These are phyloP conservation scores for Skeletonema tropicum DNA, from an alignment of 108 stramenopile species.

Conservation along the genomic window DNA sequence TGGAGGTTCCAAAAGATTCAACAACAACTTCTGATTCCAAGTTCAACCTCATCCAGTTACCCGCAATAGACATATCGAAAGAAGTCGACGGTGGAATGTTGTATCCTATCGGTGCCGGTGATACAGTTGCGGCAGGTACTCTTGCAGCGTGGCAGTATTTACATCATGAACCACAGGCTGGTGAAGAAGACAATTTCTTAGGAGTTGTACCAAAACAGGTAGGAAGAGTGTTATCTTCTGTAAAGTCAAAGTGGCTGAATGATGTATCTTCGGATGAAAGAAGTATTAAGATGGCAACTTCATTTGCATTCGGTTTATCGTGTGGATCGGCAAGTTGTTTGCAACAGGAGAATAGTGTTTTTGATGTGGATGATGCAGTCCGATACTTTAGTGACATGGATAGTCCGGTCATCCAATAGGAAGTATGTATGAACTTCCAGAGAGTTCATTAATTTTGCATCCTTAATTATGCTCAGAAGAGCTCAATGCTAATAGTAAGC, in stretches of 20 bases:
- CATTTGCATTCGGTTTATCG: slow-evolving; percentile 66
- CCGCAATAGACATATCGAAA: slow-evolving; percentile 45
- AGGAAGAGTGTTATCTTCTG: neutral
- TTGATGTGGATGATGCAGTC: slow-evolving; percentile 61
- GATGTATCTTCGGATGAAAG: slow-evolving; percentile 7
- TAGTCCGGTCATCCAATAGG: slow-evolving; percentile 17
- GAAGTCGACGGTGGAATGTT: slow-evolving; percentile 42
- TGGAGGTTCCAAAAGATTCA: slow-evolving; percentile 36
- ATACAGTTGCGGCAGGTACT: slow-evolving; percentile 85
- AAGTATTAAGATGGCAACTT: slow-evolving; percentile 17
- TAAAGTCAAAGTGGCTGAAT: slow-evolving; percentile 1
- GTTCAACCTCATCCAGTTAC: slow-evolving; percentile 49
- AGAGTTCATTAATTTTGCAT: neutral
- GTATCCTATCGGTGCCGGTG: slow-evolving; percentile 89
- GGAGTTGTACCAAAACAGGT: slow-evolving; percentile 17
- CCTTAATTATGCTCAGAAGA: neutral
- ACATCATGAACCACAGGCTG: slow-evolving; percentile 13
- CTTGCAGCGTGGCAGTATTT: slow-evolving; percentile 77
- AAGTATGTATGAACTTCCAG: neutral
- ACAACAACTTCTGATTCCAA: neutral
- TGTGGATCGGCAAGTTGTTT: slow-evolving; percentile 80
- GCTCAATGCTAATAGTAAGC: slow-evolving; percentile 50
- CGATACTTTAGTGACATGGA: slow-evolving; percentile 52
- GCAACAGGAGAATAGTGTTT: slow-evolving; percentile 80
- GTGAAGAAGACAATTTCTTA: slow-evolving; percentile 2